phyloP scores from a whole-genome alignment of 2,329 filamentous ascomycete genomes.

The Ceratocystis variospora region DNA sequence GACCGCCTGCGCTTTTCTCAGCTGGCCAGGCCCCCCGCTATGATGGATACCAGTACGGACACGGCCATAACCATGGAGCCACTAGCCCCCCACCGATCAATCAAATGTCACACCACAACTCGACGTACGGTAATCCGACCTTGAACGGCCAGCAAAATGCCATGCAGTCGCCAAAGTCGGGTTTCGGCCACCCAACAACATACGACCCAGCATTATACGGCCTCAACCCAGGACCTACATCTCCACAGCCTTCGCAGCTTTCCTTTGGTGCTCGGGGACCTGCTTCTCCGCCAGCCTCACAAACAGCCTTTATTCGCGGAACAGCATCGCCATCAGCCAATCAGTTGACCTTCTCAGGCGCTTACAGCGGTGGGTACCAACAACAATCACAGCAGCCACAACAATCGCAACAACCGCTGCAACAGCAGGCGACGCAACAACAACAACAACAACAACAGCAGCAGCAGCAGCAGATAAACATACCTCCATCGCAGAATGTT shows the following conservation, averaged over 20 bases:
- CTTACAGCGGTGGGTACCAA: constrained; percentile 24
- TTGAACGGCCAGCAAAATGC: constrained; percentile 28
- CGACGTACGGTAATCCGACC: constrained; percentile 22
- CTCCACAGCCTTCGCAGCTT: constrained; percentile 50
- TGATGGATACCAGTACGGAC: constrained; percentile 43
- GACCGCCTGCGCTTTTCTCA: constrained; percentile 36
- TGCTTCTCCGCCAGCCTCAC: constrained; percentile 45
- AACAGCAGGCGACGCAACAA: constrained; percentile 20
- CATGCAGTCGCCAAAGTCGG: constrained; percentile 14
- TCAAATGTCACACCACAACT: constrained; percentile 29
- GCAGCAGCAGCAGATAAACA: constrained; percentile 26
- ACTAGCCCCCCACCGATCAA: constrained; percentile 43
- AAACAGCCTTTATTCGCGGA: constrained; percentile 30
- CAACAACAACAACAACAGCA: constrained; percentile 32
- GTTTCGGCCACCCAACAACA: constrained; percentile 34
- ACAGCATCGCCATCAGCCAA: constrained; percentile 46
- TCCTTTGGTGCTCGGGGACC: constrained; percentile 33
- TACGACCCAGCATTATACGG: constrained; percentile 48
- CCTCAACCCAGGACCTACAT: constrained; percentile 43
- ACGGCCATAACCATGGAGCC: constrained; percentile 43
- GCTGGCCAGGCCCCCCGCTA: constrained; percentile 36
- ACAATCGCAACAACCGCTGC: constrained; percentile 33
- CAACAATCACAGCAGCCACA: constrained; percentile 26
- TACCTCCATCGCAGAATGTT: constrained; percentile 26
- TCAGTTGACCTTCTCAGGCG: constrained; percentile 39